These are phyloP conservation scores for Spongispora temasekensis DNA, from an alignment of 1,284 basidiomycete species.

Conservation along the genomic window DNA sequence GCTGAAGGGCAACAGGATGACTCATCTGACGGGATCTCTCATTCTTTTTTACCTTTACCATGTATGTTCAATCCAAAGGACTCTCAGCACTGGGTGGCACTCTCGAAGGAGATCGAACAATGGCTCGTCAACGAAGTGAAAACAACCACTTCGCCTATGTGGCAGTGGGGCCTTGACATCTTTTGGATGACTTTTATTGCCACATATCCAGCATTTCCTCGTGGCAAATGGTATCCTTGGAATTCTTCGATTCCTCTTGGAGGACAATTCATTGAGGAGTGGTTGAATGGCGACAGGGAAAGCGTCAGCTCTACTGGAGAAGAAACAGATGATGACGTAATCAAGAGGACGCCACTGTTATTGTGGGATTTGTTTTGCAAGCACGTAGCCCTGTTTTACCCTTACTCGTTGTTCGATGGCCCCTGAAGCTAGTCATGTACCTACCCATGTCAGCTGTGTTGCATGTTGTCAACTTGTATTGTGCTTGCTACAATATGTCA, in stretches of 20 bases:
- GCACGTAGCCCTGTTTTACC: not conserved
- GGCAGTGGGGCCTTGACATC: not conserved
- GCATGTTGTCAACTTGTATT: not conserved
- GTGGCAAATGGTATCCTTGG: not conserved
- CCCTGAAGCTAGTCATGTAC: not conserved
- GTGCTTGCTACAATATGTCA: not conserved
- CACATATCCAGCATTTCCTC: not conserved
- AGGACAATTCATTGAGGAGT: not conserved
- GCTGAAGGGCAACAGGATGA: not conserved
- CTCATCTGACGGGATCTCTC: not conserved
- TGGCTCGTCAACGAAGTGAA: not conserved
- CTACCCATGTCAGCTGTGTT: not conserved
- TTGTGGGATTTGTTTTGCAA: not conserved
- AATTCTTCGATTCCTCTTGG: not conserved
- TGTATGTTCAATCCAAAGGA: not conserved
- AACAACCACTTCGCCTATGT: not conserved
- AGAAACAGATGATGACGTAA: not conserved
- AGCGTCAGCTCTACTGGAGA: not conserved
- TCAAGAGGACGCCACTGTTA: not conserved
- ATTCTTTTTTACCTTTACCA: not conserved
- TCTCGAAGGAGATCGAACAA: not conserved
- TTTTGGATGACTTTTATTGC: not conserved
- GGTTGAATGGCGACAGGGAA: not conserved
- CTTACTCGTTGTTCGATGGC: not conserved
- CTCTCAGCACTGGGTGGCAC: not conserved